Evolutionary conservation across 441 rosid species (phyloP).

Genomic region (Daphne laureola): DNA sequence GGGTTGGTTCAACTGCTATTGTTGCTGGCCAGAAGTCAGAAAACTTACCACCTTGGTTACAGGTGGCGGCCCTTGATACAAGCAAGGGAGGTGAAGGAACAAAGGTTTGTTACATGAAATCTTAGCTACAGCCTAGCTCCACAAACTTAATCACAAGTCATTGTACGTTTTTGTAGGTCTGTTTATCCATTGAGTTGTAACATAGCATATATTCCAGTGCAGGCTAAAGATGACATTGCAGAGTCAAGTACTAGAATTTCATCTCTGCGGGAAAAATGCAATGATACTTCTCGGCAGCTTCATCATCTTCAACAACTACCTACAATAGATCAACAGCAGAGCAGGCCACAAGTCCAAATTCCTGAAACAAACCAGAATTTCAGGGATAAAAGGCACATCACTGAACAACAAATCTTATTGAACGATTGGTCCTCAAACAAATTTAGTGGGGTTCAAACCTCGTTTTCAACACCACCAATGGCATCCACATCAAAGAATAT

Average conservation of each 20-base stretch:
- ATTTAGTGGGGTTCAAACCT: slow-evolving; percentile 14
- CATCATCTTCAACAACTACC: slow-evolving; percentile 39
- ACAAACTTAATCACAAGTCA: neutral
- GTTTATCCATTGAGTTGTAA: slow-evolving; percentile 10
- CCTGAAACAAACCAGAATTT: slow-evolving; percentile 15
- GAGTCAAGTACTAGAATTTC: slow-evolving; percentile 27
- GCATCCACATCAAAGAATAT: slow-evolving; percentile 16
- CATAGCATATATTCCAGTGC: slow-evolving; percentile 41
- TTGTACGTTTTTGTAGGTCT: neutral
- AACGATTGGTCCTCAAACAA: slow-evolving; percentile 15
- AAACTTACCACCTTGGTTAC: slow-evolving; percentile 57
- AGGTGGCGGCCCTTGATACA: slow-evolving; percentile 35
- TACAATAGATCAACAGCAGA: slow-evolving; percentile 20
- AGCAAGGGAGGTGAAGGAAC: slow-evolving; percentile 23
- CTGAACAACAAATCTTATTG: slow-evolving; percentile 18
- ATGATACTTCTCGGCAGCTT: slow-evolving; percentile 41
- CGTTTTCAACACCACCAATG: slow-evolving; percentile 5
- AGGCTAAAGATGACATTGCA: slow-evolving; percentile 48
- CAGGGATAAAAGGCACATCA: slow-evolving; percentile 24
- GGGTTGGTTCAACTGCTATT: slow-evolving; percentile 27
- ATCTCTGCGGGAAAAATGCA: slow-evolving; percentile 51
- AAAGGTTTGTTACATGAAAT: slow-evolving; percentile 33
- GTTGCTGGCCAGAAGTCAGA: slow-evolving; percentile 41
- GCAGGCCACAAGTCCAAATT: slow-evolving; percentile 21
- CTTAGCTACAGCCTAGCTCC: slow-evolving; percentile 4